Conservation (phyloP, 768 basidiomycete genomes). For the Rhodocollybia butyracea region DNA sequence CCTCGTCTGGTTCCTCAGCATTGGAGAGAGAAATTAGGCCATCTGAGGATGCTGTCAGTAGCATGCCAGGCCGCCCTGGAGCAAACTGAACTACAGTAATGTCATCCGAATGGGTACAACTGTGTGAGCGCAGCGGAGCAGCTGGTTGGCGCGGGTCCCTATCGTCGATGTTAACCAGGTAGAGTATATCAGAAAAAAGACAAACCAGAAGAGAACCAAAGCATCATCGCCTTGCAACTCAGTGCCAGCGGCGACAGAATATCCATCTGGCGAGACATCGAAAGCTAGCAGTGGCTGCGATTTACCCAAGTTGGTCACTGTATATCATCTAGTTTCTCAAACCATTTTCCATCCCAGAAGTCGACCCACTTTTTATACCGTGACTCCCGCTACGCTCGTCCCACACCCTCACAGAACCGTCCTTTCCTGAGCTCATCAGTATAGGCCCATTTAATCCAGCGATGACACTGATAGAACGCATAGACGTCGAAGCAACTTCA, state of each 20-base stretch:
- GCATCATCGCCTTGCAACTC: slow-evolving; percentile 82
- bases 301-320: slow-evolving; percentile 46
- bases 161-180: not conserved
- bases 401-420: slow-evolving; percentile 73
- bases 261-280: slow-evolving; percentile 68
- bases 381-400: slow-evolving; percentile 58
- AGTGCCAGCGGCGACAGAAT: slow-evolving; percentile 78
- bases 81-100: slow-evolving; percentile 74
- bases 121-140: slow-evolving; percentile 68
- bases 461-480: slow-evolving; percentile 42
- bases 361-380: slow-evolving; percentile 57
- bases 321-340: slow-evolving; percentile 30
- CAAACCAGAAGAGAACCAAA: slow-evolving; percentile 78
- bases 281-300: slow-evolving; percentile 53
- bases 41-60: slow-evolving; percentile 85
- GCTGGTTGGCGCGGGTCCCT: slow-evolving; percentile 87
- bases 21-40: slow-evolving; percentile 76
- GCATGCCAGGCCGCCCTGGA: slow-evolving; percentile 34
- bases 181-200: slow-evolving; percentile 4
- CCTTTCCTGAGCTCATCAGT: slow-evolving; percentile 66
- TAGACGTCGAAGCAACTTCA: slow-evolving; percentile 49
- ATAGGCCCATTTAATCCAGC: slow-evolving; percentile 37
- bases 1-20: slow-evolving; percentile 76
- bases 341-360: slow-evolving; percentile 28
- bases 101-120: slow-evolving; percentile 91